phyloP scores from a whole-genome alignment of 371 early-diverging fungal genomes.

The Zychaea mexicana region DNA sequence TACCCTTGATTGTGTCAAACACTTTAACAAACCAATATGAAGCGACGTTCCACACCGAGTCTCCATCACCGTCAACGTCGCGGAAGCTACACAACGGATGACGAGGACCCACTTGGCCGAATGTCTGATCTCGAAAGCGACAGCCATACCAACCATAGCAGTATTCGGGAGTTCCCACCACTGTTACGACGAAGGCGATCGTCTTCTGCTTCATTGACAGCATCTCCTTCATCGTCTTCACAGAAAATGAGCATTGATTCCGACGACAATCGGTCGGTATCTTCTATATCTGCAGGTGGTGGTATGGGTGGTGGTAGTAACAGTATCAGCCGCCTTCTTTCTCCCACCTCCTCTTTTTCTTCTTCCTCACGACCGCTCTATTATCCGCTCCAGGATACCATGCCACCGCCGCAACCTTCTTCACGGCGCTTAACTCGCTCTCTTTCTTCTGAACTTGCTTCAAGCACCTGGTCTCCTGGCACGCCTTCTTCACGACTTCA shows the following conservation, averaged over 20 bases:
- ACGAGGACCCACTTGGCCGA: constrained; percentile 28
- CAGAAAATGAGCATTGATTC: constrained; percentile 46
- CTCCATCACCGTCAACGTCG: neutral
- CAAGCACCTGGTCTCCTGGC: neutral
- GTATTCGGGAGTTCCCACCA: neutral
- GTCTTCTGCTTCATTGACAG: constrained; percentile 22
- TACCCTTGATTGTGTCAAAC: too few species aligned
- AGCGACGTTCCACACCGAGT: neutral
- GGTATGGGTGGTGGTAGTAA: neutral
- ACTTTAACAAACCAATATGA: neutral
- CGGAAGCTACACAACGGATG: constrained; percentile 18
- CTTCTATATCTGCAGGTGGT: constrained; percentile 17
- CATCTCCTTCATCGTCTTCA: constrained; percentile 34
- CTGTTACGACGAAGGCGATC: constrained; percentile 11
- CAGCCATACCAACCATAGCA: too few species aligned
- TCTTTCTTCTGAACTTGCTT: constrained; percentile 12
- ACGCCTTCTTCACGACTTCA: neutral
- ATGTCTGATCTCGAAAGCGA: constrained; percentile 34
- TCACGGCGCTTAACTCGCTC: constrained; percentile 9
- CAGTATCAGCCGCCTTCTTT: neutral
- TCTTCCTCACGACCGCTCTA: neutral
- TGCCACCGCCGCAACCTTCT: neutral
- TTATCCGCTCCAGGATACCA: neutral
- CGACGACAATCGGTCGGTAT: constrained; percentile 38
- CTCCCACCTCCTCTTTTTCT: constrained; percentile 3